Evolutionary conservation across 306 rosid genomes (phyloP), one percentile per base, ranked within the genome.

Genomic region (Psophocarpus tetragonolobus): DNA sequence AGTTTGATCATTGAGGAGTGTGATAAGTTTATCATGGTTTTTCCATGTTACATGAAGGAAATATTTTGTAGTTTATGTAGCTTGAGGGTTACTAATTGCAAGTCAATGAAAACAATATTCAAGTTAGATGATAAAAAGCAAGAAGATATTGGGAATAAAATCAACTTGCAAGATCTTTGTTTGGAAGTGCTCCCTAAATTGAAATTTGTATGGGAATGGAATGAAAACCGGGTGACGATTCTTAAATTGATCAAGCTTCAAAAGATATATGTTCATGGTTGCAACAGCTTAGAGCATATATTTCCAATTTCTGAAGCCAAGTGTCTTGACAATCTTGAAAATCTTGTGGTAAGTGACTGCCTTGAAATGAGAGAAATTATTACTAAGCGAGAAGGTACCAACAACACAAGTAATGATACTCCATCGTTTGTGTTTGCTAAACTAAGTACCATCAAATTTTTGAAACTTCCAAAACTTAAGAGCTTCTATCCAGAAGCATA

Each of bases 121-220:
- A 39, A 71, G 9, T 2, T 71, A 1, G 13, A 12, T 8, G 32
- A 6, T 23, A 23, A 21, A 4, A 57, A 33, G 0, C 4, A n/a
- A n/a, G n/a, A n/a, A n/a, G 27, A 2, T 33, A n/a, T 0, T 24
- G 5, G 4, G 3, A 0, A 12, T 5, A 69, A 10, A 5, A 71
- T 17, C 23, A n/a, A 6, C 3, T 71, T 80, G 68, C 68, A 17
- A 15, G 4, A 2, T 63, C 0, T 80, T 63, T 1, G 29, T 3
- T 3, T 80, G 6, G 20, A 9, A 38, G 1, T 8, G 1, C 78
- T 82, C n/a, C 58, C 23, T 21, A 48, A 38, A 4, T 29, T 76
- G 50, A 17, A 68, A 33, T 42, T 27, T 35, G 30, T 85, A n/a
- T 77, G 83, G 86, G 74, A 33, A n/a, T 77, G 83, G 86, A 78